Evolutionary conservation across 2,329 filamentous ascomycete species (phyloP), one percentile per base, ranked within the genome.

Genomic region (Colletotrichum musae): DNA sequence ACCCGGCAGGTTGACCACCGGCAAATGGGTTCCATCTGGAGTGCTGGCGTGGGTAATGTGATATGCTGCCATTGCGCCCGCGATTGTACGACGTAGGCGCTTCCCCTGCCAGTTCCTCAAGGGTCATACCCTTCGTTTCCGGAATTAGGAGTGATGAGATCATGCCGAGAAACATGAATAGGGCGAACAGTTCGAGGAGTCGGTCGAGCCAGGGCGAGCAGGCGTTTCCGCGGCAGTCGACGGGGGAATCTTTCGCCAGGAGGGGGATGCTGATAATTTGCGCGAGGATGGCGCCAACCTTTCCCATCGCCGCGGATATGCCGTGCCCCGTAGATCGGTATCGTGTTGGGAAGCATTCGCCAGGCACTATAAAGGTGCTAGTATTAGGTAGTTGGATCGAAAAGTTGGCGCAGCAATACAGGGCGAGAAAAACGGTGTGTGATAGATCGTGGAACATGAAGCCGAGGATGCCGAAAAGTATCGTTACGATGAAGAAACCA

Each of bases 161-260:
- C 54, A 88, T 87, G 43, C 93, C 93, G 59, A 87, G 86, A 6
- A 95, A 84, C 93, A 94, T 95, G 83, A 95, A 94, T 10, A 94
- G 84, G 0, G 92, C 92, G 78, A 93, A 94, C 45, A 94, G 92
- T 77, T 94, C 86, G 83, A 95, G 90, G 45, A 95, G 87, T 65
- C 92, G 89, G 77, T 93, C 87, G 62, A 95, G 85, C 87, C 91
- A 92, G 0, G 86, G 85, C 1, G 83, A 82, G 72, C 86, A 88
- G 7, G 75, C 75, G 1, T 79, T 84, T 0, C 86, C 86, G 21
- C 83, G 80, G 69, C 87, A 88, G 16, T 82, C 78, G 7, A 82
- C 80, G 0, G 83, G 79, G 0, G 86, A 82, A 28, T 89, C 91
- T 39, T 86, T 86, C 18, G 86, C 87, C 15, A 90, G 83, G 15